phyloP scores from a whole-genome alignment of 441 rosid genomes.

The Croton laevigatus region DNA sequence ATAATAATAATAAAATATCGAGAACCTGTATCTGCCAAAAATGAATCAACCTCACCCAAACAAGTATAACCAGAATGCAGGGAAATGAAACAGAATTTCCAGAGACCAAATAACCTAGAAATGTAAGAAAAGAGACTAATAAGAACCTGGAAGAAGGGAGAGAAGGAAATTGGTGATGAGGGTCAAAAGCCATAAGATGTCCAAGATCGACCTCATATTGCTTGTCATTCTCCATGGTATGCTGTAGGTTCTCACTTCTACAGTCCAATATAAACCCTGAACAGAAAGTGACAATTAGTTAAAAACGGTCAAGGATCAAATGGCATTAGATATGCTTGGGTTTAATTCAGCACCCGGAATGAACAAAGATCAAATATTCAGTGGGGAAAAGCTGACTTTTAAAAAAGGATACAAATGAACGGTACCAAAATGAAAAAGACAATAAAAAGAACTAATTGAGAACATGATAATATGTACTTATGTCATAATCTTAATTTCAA shows the following conservation, averaged over 20 bases:
- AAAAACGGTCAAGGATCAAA: no score
- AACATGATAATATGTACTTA: no score
- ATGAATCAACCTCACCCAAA: neutral
- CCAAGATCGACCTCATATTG: constrained; percentile 63
- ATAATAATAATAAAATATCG: neutral
- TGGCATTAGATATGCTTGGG: no score
- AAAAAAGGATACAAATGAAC: no score
- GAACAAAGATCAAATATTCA: no score
- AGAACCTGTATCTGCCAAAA: neutral
- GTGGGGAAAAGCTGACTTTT: no score
- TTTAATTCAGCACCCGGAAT: no score
- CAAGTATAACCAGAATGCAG: neutral
- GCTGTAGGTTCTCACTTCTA: neutral
- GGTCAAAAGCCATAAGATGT: constrained; percentile 63
- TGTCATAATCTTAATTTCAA: no score
- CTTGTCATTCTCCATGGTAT: constrained; percentile 29
- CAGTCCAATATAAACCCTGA: constrained; percentile 4
- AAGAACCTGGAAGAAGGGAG: constrained; percentile 65
- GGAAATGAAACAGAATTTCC: neutral
- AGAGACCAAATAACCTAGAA: neutral
- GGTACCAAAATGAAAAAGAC: no score
- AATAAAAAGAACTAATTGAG: no score
- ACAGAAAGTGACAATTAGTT: neutral
- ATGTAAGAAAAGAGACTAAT: neutral
- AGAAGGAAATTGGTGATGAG: constrained; percentile 49